Evolutionary conservation across 1,284 basidiomycete species (phyloP), one percentile per base, ranked within the genome.

Genomic region (Ceratorhiza oryzae-sativae): DNA sequence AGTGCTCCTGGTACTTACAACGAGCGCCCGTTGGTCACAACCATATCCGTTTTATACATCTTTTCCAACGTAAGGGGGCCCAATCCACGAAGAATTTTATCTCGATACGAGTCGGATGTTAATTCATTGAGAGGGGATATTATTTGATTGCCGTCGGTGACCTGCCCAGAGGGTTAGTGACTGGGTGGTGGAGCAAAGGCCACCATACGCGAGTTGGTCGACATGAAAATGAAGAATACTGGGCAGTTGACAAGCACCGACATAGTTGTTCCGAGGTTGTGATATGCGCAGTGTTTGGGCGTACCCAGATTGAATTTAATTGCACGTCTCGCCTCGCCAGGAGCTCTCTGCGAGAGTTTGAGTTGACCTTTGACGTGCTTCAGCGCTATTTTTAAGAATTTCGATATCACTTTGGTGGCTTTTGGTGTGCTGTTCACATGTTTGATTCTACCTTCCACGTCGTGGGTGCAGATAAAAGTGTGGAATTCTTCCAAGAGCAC

Each of bases 141-240:
- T 23, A 49, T 1, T 48, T 27, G 23, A 1, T 23, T 30, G 23
- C 60, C 60, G 4, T 30, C 15, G 5, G 3, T 25, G 2, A 34
- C 45, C 2, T 6, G 27, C 18, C 2, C 45, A 18, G 60, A 62
- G 1, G 60, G 45, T 32, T 48, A 34, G 60, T 15, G 20, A 18
- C 15, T 49, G 2, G 60, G 42, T 9, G 45, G 42, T 4, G 60
- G 60, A 34, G 60, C 60, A 20, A 62, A 62, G 5, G 23, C 13
- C 34, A 34, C 15, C 10, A 49, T 2, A n/a, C n/a, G 42, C 3
- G 60, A 49, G 27, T 49, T 49, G 5, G 60, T 49, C 27, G 45
- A 62, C 32, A 62, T 10, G n/a, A 62, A 62, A 34, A 62, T 62
- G 32, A 62, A 62, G n/a, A 62, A 62, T n/a, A 49, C 23, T 15